These are phyloP conservation scores for Neonectria magnoliae DNA, from an alignment of 2,329 filamentous ascomycete species.

Conservation along the genomic window DNA sequence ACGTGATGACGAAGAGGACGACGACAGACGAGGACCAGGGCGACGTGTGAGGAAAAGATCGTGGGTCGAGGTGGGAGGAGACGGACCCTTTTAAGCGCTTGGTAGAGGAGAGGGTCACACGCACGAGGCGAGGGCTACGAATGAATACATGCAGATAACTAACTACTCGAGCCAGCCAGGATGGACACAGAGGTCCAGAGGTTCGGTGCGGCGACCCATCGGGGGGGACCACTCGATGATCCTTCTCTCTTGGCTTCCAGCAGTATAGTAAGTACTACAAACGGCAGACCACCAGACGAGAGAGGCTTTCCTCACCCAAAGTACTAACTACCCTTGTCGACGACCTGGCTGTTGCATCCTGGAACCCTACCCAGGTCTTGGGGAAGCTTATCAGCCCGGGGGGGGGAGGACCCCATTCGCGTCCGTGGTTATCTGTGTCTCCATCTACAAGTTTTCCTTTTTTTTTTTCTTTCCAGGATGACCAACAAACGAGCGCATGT, in stretches of 20 bases:
- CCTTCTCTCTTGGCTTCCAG: not conserved
- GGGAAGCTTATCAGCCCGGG: conserved; percentile 23
- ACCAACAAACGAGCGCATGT: not conserved
- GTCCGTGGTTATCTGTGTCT: conserved; percentile 5
- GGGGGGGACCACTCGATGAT: not conserved
- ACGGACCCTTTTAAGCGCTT: conserved; percentile 11
- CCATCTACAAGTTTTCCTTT: not conserved
- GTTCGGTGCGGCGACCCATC: not conserved
- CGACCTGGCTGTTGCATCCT: not conserved
- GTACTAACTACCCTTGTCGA: not conserved
- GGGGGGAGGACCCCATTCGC: not conserved
- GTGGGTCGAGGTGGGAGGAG: conserved; percentile 6
- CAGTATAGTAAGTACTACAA: no score
- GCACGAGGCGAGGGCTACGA: not conserved
- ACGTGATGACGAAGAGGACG: no score
- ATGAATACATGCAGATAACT: not conserved
- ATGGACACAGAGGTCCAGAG: not conserved
- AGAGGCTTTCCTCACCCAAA: no score
- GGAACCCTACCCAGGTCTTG: not conserved
- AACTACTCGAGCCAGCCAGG: not conserved
- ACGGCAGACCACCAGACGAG: no score
- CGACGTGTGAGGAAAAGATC: conserved; percentile 7
- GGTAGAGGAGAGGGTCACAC: conserved; percentile 12
- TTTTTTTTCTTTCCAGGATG: not conserved
- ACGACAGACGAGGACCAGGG: conserved; percentile 10